These are phyloP conservation scores for Guillardia theta DNA, from an alignment of 78 protist genomes.

Conservation along the genomic window DNA sequence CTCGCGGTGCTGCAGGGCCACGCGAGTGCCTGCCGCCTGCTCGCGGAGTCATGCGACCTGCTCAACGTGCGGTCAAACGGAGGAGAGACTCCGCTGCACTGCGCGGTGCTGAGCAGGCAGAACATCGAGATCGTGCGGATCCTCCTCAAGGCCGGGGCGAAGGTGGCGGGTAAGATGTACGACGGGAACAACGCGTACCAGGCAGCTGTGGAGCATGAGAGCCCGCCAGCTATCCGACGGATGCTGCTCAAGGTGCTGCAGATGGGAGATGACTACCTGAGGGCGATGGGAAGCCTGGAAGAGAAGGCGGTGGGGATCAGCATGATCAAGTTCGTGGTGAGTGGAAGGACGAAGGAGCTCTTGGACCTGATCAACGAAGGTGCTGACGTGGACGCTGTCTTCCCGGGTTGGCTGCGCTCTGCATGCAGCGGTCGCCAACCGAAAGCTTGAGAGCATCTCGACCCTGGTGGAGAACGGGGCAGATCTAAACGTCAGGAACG, in stretches of 20 bases:
- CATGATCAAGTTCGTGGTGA: not conserved
- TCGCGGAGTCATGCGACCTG: not conserved
- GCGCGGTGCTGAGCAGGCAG: not conserved
- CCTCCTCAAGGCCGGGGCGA: not conserved
- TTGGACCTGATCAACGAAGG: not conserved
- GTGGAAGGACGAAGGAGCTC: not conserved
- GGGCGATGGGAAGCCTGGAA: not conserved
- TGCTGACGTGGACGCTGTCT: not conserved
- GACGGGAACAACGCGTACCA: not conserved
- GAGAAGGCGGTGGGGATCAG: not conserved
- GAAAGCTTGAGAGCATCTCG: not conserved
- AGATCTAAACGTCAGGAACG: not conserved
- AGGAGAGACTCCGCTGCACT: not conserved
- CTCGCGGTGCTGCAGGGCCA: not conserved
- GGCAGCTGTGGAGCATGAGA: not conserved
- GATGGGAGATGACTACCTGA: not conserved
- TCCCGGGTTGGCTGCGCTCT: not conserved
- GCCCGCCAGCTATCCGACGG: not conserved
- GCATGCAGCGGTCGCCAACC: not conserved
- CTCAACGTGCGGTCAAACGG: not conserved
- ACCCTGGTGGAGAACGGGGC: not conserved
- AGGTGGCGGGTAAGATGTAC: not conserved
- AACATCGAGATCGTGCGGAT: not conserved
- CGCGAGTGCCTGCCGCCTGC: not conserved
- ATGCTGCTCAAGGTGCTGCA: not conserved